Evolutionary conservation across 108 stramenopile species (phyloP).

Genomic region (Conticribra guillardii): DNA sequence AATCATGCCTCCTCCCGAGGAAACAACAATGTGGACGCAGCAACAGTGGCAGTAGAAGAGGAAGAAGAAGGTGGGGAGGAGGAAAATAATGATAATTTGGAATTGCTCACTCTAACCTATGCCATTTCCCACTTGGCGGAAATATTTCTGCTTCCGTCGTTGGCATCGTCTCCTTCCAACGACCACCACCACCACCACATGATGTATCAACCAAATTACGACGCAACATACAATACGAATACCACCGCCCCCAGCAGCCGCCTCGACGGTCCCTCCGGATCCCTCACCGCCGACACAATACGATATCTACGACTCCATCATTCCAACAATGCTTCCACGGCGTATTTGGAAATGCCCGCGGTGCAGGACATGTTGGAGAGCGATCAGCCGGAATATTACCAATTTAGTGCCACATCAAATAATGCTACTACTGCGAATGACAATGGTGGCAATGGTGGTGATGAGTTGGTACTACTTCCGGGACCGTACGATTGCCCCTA

Average conservation of each 20-base stretch:
- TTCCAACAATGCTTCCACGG: constrained; percentile 23
- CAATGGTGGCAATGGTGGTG: neutral
- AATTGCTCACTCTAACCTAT: constrained; percentile 60
- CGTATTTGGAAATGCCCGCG: constrained; percentile 11
- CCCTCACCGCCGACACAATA: constrained; percentile 77
- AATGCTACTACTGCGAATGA: constrained; percentile 8
- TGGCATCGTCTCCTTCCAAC: neutral
- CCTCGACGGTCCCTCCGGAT: constrained; percentile 54
- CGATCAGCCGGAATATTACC: constrained; percentile 70
- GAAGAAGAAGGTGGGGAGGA: constrained; percentile 17
- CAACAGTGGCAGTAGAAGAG: constrained; percentile 2
- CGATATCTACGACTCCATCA: constrained; percentile 70
- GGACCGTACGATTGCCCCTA: constrained; percentile 46
- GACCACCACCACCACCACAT: too few species aligned
- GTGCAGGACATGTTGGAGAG: constrained; percentile 46
- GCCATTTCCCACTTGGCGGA: constrained; percentile 71
- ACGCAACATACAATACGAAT: too few species aligned
- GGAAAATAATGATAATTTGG: constrained; percentile 39
- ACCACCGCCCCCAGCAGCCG: neutral
- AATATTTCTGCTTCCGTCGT: constrained; percentile 54
- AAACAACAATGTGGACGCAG: neutral
- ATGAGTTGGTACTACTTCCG: neutral
- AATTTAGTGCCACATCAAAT: neutral
- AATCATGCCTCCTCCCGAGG: too few species aligned
- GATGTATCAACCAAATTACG: too few species aligned